Base-by-base conservation (phyloP, 2,329 filamentous ascomycete species). In the Neospermospora avenae region DNA sequence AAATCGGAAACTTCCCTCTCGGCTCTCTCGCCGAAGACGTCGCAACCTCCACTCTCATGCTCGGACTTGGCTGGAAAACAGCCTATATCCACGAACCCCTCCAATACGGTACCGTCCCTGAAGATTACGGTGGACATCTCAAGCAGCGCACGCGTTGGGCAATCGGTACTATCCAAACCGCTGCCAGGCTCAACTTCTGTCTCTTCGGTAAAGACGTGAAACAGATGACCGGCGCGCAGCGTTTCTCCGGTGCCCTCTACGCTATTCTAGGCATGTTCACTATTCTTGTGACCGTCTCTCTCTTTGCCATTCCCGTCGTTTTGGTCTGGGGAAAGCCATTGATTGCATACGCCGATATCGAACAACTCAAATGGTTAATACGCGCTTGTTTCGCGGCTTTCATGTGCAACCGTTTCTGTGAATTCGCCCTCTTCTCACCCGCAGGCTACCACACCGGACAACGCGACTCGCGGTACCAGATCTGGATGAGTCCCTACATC, bases 401-500 rank as follows among this genome's bases (percentile, higher is more conserved):
- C 35, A 73, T 83, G 1, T 70, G 74, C 56, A 83, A 81, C 69
- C 80, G 83, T n/a, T 56, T 85, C 0, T 81, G 78, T 70, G 83
- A 85, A 68, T 78, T 82, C 60, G 74, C 80, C n/a, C 76, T 83
- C n/a, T 85, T 80, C 69, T 77, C 84, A 13, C 83, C 83, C 0
- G 78, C 81, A 1, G 83, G 84, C 20, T 85, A 85, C 67, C 79
- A 83, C 69, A 82, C 81, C 11, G 83, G 81, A 3, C 82, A 84
- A 70, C 77, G 83, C 57, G 81, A 81, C 41, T 77, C 78, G 2
- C 76, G 81, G 3, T 81, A 81, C 63, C 80, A 84, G 70, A 74
- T 86, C 28, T 86, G 84, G 83, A 86, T 86, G 83, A 78, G 83
- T 6, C 83, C 83, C 0, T 86, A 84, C 71, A 82, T 84, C 61